Conservation (phyloP, 75 land plant genomes). For the Picea glauca region DNA sequence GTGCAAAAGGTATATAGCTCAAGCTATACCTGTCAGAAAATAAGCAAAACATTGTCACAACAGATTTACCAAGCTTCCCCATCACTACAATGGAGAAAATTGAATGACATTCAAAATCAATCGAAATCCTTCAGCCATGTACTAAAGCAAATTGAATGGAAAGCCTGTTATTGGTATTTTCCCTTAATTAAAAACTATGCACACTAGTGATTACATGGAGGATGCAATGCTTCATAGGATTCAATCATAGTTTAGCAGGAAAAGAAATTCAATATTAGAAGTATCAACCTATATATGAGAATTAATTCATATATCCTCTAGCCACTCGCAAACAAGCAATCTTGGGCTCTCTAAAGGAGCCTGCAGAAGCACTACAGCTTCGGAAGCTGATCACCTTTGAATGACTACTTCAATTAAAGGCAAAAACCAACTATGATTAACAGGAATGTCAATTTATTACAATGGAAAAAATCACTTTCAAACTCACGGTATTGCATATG, state of each 20-base stretch:
- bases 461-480: neutral
- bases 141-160: neutral
- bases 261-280: neutral
- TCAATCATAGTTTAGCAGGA: neutral
- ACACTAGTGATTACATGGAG: neutral
- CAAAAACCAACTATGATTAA: neutral
- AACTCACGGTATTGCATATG: neutral
- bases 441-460: neutral
- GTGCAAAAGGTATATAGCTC: constrained; percentile 74
- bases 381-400: neutral
- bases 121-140: neutral
- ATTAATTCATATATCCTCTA: neutral
- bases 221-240: neutral
- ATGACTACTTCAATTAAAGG: neutral
- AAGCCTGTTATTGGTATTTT: neutral
- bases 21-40: constrained; percentile 57
- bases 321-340: neutral
- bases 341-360: neutral
- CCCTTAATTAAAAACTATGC: neutral
- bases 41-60: neutral
- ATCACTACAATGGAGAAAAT: neutral
- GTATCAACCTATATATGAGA: neutral
- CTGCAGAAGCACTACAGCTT: neutral
- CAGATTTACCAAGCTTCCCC: neutral
- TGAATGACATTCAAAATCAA: neutral